Percentiles rank a stretch among this genome's conserved stretches.
phyloP scores from a whole-genome alignment of 805 yeast genomes.

The Torulaspora indica region DNA sequence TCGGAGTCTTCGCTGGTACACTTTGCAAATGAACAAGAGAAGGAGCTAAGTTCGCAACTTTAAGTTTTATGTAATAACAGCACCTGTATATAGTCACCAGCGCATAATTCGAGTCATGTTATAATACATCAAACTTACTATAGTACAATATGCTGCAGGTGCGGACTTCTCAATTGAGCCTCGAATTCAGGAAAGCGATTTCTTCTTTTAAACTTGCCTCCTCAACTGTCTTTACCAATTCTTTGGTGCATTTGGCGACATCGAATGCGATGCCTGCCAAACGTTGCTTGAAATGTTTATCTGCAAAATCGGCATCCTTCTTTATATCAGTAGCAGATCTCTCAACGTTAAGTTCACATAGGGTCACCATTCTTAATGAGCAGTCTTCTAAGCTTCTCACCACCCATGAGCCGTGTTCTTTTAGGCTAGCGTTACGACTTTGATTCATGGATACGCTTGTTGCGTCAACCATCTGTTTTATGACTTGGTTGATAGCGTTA shows the following conservation, averaged over 20 bases:
- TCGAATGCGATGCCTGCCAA: conserved; percentile 95
- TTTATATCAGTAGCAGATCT: conserved; percentile 32
- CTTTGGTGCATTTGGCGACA: conserved; percentile 93
- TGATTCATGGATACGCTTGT: conserved; percentile 84
- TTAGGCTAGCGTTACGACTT: conserved; percentile 75
- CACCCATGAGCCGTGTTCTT: conserved; percentile 89
- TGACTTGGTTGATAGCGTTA: conserved; percentile 69
- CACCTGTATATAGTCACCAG: conserved; percentile 7
- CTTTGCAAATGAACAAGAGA: conserved; percentile 14
- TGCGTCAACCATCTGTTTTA: conserved; percentile 83
- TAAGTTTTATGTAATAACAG: conserved; percentile 3
- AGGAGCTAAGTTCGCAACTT: not conserved
- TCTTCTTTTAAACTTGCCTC: conserved; percentile 88
- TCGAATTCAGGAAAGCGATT: conserved; percentile 72
- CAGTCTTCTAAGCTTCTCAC: conserved; percentile 84
- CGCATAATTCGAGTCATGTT: conserved; percentile 5
- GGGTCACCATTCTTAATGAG: conserved; percentile 69
- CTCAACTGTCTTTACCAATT: conserved; percentile 90
- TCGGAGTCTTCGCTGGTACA: conserved; percentile 19
- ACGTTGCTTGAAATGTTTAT: conserved; percentile 84
- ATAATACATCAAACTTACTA: not conserved
- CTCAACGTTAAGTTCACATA: conserved; percentile 46
- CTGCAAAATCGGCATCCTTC: conserved; percentile 64
- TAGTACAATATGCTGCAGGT: conserved; percentile 2
- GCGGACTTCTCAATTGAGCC: conserved; percentile 34